phyloP scores from a whole-genome alignment of 1,284 basidiomycete genomes.

The Pseudozyma pruni region DNA sequence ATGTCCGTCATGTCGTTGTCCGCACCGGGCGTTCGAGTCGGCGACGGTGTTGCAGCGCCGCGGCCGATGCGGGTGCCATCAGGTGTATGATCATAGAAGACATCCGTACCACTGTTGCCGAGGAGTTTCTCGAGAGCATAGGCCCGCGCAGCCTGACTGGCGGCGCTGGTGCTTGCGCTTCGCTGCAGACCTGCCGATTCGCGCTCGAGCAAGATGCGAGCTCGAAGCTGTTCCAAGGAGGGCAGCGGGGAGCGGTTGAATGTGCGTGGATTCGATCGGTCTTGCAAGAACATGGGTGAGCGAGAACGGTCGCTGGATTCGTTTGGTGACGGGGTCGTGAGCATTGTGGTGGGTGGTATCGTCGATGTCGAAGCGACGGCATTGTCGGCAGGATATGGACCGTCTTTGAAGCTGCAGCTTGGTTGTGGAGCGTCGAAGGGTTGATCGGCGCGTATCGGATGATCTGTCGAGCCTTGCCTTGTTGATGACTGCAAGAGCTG shows the following conservation, averaged over 20 bases:
- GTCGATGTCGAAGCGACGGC: constrained; percentile 9
- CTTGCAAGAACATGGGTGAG: constrained; percentile 27
- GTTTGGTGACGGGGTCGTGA: constrained; percentile 6
- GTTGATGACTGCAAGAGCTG: background rate
- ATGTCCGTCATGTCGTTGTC: constrained; percentile 25
- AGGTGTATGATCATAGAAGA: constrained; percentile 46
- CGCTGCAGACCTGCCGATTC: constrained; percentile 51
- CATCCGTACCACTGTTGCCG: constrained; percentile 52
- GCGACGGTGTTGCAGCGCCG: constrained; percentile 36
- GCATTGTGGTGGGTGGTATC: constrained; percentile 1
- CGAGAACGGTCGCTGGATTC: constrained; percentile 21
- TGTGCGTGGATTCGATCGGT: constrained; percentile 19
- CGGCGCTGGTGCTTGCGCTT: constrained; percentile 60
- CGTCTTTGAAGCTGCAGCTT: background rate
- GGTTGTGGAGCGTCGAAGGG: too few relatives aligned
- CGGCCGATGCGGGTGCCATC: constrained; percentile 39
- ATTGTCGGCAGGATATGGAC: background rate
- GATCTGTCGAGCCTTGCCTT: constrained; percentile 8
- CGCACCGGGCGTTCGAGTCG: constrained; percentile 11
- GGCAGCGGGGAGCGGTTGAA: constrained; percentile 56
- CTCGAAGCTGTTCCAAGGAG: constrained; percentile 63
- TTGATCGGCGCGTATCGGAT: too few relatives aligned
- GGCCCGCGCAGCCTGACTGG: constrained; percentile 62
- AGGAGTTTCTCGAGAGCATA: constrained; percentile 66
- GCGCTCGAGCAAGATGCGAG: constrained; percentile 61